A percentile compares a stretch with the other conserved stretches of the same genome.
phyloP scores from a whole-genome alignment of 768 basidiomycete species.

The Calocybe indica region DNA sequence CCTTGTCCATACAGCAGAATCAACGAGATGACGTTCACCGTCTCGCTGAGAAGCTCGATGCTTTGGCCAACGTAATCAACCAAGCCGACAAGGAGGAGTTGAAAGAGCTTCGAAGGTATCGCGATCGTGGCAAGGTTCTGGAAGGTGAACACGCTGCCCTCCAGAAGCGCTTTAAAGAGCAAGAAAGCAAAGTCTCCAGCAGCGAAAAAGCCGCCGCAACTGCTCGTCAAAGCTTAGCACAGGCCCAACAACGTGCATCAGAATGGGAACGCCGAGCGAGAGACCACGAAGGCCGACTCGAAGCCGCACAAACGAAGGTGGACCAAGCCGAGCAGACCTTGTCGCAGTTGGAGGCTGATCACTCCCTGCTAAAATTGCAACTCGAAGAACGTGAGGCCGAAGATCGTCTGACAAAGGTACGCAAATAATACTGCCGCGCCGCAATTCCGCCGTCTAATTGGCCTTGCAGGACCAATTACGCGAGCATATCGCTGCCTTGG shows the following conservation, averaged over 20 bases:
- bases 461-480: conserved; percentile 66
- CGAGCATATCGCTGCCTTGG: conserved; percentile 59
- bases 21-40: conserved; percentile 76
- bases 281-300: conserved; percentile 61
- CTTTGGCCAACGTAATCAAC: conserved; percentile 53
- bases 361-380: conserved; percentile 59
- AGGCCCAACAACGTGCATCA: conserved; percentile 70
- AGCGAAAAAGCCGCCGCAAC: conserved; percentile 54
- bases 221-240: conserved; percentile 57
- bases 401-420: conserved; percentile 61
- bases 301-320: conserved; percentile 50
- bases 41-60: conserved; percentile 68
- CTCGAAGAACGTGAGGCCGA: conserved; percentile 74
- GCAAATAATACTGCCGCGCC: conserved; percentile 3
- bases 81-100: conserved; percentile 68
- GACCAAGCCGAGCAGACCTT: conserved; percentile 65
- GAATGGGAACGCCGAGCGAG: conserved; percentile 82
- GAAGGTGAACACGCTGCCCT: conserved; percentile 64
- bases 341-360: conserved; percentile 64
- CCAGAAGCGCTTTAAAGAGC: conserved; percentile 70
- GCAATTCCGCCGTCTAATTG: conserved; percentile 26
- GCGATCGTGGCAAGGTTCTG: conserved; percentile 55
- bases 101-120: conserved; percentile 59
- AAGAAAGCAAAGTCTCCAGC: conserved; percentile 55
- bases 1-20: conserved; percentile 53